These are phyloP conservation scores for Tetrapyrgos nigripes DNA, from an alignment of 1,284 basidiomycete species.

Conservation along the genomic window DNA sequence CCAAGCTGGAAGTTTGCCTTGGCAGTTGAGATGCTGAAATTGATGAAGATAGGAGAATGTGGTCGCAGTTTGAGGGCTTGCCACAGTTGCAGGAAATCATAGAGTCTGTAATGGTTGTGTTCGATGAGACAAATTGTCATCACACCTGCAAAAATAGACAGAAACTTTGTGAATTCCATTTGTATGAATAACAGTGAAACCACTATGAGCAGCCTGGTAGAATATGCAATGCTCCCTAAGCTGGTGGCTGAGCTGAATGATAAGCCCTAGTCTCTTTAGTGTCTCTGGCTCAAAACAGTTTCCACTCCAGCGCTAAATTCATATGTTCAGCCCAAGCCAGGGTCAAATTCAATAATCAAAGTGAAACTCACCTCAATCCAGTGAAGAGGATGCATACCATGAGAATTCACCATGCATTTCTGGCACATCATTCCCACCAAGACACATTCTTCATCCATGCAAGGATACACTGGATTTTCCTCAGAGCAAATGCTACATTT, in stretches of 20 bases:
- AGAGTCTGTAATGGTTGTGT: neutral
- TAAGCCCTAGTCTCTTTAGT: neutral
- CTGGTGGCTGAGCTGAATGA: neutral
- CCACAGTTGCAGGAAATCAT: constrained; percentile 5
- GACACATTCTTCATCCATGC: neutral
- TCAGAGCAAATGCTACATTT: too few relatives aligned
- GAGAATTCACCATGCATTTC: neutral
- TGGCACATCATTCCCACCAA: neutral
- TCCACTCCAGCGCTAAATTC: neutral
- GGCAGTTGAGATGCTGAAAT: constrained; percentile 20
- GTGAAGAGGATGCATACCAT: neutral
- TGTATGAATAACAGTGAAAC: neutral
- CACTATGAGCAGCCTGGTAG: neutral
- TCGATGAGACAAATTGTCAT: neutral
- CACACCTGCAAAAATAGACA: neutral
- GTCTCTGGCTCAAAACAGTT: neutral
- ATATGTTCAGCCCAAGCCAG: neutral
- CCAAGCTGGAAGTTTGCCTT: constrained; percentile 10
- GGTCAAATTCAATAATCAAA: neutral
- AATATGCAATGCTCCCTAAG: neutral
- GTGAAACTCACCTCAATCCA: neutral
- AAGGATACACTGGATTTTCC: too few relatives aligned
- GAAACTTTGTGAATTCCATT: neutral
- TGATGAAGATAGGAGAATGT: constrained; percentile 14
- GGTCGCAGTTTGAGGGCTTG: constrained; percentile 7